phyloP scores from a whole-genome alignment of 352 stramenopile genomes.

The Phytophthora kernoviae region DNA sequence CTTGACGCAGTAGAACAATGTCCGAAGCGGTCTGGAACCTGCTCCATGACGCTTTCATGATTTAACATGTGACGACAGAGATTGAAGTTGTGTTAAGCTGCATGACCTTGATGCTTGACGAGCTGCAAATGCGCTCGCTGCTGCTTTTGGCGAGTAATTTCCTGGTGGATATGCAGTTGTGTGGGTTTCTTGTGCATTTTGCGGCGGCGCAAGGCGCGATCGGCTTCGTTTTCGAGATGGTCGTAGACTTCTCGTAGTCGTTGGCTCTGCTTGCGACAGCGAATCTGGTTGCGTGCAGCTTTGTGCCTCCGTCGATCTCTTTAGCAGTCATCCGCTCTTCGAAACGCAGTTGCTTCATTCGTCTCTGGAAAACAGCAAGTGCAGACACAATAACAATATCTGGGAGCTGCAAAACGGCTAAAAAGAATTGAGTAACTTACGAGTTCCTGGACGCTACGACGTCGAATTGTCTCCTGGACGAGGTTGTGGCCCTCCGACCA shows the following conservation, averaged over 20 bases:
- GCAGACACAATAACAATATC: too few species aligned
- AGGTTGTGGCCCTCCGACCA: constrained; percentile 43
- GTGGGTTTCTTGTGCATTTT: constrained; percentile 61
- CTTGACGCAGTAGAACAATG: constrained; percentile 27
- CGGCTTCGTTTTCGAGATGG: constrained; percentile 56
- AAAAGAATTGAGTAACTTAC: constrained; percentile 29
- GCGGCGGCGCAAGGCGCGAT: constrained; percentile 52
- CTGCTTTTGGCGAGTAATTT: constrained; percentile 56
- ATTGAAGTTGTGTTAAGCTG: constrained; percentile 4
- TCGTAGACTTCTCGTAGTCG: constrained; percentile 55
- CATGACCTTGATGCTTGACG: constrained; percentile 17
- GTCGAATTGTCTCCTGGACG: constrained; percentile 37
- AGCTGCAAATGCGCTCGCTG: constrained; percentile 30
- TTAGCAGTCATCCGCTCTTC: constrained; percentile 36
- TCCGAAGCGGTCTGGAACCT: constrained; percentile 33
- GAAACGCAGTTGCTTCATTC: constrained; percentile 51
- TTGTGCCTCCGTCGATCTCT: constrained; percentile 35
- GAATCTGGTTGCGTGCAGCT: constrained; percentile 31
- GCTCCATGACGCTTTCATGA: too few species aligned
- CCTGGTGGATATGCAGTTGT: constrained; percentile 66
- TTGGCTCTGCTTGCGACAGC: constrained; percentile 47
- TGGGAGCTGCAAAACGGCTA: too few species aligned
- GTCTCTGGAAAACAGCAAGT: constrained; percentile 20
- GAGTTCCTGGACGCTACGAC: constrained; percentile 62
- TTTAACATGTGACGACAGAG: not conserved